Percentiles rank a stretch among this genome's conserved stretches.
Evolutionary conservation across 768 basidiomycete genomes (phyloP).

Genomic region (Auricularia heimuer): DNA sequence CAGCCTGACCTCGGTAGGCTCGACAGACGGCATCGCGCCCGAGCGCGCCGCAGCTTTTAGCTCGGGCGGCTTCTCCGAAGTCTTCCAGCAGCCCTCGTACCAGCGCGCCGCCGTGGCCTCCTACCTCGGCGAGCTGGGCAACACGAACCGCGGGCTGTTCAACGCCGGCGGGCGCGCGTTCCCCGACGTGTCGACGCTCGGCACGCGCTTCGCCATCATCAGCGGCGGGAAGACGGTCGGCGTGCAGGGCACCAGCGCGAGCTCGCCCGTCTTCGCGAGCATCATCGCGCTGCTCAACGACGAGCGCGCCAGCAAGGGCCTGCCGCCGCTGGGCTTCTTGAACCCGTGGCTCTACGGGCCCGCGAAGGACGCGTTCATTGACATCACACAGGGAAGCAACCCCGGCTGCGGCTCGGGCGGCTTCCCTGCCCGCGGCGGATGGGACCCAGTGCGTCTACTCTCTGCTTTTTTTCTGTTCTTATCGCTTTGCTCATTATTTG

Average conservation of each 20-base stretch:
- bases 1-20: constrained; percentile 11
- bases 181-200: constrained; percentile 6
- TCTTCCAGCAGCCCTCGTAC: constrained; percentile 8
- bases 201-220: constrained; percentile 1
- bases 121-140: constrained; percentile 19
- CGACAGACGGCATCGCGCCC: constrained; percentile 9
- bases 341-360: constrained; percentile 26
- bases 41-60: constrained; percentile 12
- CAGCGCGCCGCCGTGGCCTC: constrained; percentile 4
- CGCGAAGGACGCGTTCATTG: constrained; percentile 10
- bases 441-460: constrained; percentile 11
- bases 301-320: constrained; percentile 19
- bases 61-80: constrained; percentile 12
- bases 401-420: constrained; percentile 14
- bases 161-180: constrained; percentile 6
- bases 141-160: constrained; percentile 18
- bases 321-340: constrained; percentile 24
- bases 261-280: constrained; percentile 22
- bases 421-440: constrained; percentile 10
- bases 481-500: background rate
- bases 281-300: constrained; percentile 27
- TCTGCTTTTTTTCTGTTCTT: background rate
- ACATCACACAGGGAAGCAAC: constrained; percentile 13
- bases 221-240: constrained; percentile 1
- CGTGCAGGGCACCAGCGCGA: constrained; percentile 9